Evolutionary conservation across 306 rosid genomes (phyloP).

Genomic region (Castanea sativa): DNA sequence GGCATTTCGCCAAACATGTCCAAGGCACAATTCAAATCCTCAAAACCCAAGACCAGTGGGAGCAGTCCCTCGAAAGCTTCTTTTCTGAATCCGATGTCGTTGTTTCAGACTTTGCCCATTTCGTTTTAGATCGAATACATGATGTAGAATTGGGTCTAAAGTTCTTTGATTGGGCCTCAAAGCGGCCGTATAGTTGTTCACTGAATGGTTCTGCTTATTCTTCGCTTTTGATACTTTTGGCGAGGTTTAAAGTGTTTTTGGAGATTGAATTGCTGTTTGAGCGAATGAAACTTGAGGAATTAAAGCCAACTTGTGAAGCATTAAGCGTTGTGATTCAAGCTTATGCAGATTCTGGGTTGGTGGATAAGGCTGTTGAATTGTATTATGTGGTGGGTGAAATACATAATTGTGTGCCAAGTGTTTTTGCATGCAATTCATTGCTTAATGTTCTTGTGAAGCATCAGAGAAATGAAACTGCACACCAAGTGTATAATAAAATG

Average conservation of each 20-base stretch:
- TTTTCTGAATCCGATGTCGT: slow-evolving; percentile 45
- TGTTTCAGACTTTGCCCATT: slow-evolving; percentile 70
- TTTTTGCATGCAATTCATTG: slow-evolving; percentile 56
- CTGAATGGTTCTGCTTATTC: slow-evolving; percentile 51
- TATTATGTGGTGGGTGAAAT: slow-evolving; percentile 30
- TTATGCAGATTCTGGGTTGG: slow-evolving; percentile 50
- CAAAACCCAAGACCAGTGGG: slow-evolving; percentile 44
- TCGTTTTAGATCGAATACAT: slow-evolving; percentile 60
- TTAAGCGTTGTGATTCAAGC: slow-evolving; percentile 44
- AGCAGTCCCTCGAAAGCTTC: slow-evolving; percentile 48
- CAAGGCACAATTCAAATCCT: slow-evolving; percentile 56
- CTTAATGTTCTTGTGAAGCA: slow-evolving; percentile 40
- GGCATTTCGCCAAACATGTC: slow-evolving; percentile 37
- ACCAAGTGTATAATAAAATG: slow-evolving; percentile 70
- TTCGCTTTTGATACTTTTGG: slow-evolving; percentile 65
- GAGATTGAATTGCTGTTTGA: slow-evolving; percentile 52
- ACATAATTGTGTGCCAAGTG: slow-evolving; percentile 47
- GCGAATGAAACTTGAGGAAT: slow-evolving; percentile 36
- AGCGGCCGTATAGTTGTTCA: slow-evolving; percentile 41
- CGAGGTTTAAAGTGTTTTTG: slow-evolving; percentile 46
- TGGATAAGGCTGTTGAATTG: slow-evolving; percentile 54
- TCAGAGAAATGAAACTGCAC: slow-evolving; percentile 47
- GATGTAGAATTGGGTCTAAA: slow-evolving; percentile 56
- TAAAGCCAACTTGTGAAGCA: slow-evolving; percentile 56
- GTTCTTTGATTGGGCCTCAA: slow-evolving; percentile 71